phyloP scores from a whole-genome alignment of 495 filamentous ascomycete genomes.

The Jackrogersella minutella region DNA sequence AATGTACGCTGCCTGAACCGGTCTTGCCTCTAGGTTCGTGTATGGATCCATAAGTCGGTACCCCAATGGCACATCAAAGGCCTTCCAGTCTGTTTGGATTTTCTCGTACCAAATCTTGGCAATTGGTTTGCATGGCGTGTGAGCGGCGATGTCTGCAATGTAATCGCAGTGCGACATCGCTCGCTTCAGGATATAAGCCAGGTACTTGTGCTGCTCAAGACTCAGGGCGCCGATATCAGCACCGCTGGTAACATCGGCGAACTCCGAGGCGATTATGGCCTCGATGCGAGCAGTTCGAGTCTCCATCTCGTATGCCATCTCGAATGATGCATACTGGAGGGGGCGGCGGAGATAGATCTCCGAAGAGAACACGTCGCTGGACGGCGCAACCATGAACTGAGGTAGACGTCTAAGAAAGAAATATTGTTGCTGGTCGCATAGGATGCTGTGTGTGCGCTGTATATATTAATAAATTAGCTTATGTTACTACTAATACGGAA shows the following conservation, averaged over 20 bases:
- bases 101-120: background rate
- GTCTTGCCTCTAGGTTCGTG: conserved; percentile 31
- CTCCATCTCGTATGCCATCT: conserved; percentile 40
- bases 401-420: conserved; percentile 22
- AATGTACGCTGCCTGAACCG: conserved; percentile 33
- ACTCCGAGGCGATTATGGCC: conserved; percentile 17
- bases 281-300: conserved; percentile 30
- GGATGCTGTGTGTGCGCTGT: conserved; percentile 1
- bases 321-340: conserved; percentile 26
- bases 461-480: background rate
- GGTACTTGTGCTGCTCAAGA: background rate
- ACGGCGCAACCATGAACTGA: conserved; percentile 7
- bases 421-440: conserved; percentile 36
- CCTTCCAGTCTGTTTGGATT: background rate
- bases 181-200: conserved; percentile 18
- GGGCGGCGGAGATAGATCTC: conserved; percentile 12
- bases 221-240: background rate
- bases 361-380: conserved; percentile 38
- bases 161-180: conserved; percentile 27
- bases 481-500: background rate
- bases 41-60: conserved; percentile 28
- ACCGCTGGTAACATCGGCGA: background rate
- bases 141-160: conserved; percentile 29
- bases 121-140: background rate
- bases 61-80: background rate